Evolutionary conservation across 23 red algal species (phyloP).

Genomic region (Rhodosorus marinus): DNA sequence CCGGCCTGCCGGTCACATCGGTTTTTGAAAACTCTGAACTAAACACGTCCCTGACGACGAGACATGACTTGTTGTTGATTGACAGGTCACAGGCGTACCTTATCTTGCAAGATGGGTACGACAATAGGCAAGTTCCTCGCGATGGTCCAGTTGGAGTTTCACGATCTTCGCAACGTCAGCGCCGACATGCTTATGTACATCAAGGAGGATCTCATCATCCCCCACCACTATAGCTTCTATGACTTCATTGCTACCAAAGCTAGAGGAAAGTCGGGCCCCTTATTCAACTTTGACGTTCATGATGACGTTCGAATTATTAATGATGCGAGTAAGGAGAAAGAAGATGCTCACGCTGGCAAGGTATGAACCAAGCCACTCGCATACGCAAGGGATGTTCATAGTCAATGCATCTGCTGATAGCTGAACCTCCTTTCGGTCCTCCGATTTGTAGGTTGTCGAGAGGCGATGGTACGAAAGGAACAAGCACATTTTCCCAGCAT

Average conservation of each 20-base stretch:
- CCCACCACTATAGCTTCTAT: conserved; percentile 79
- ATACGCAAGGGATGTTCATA: no score
- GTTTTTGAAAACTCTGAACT: no score
- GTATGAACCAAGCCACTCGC: no score
- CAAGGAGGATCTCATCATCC: conserved; percentile 97
- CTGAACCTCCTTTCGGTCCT: neutral
- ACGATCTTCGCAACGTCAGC: conserved; percentile 26
- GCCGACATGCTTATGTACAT: conserved; percentile 70
- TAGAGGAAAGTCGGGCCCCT: conserved; percentile 65
- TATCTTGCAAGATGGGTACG: conserved; percentile 53
- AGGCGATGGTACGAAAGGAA: conserved; percentile 88
- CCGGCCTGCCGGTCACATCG: no score
- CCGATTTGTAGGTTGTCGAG: conserved; percentile 25
- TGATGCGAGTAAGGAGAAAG: conserved; percentile 62
- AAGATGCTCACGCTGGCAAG: conserved; percentile 75
- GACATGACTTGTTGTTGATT: no score
- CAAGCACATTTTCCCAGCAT: conserved; percentile 75
- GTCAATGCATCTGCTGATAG: neutral
- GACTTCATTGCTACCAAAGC: conserved; percentile 73
- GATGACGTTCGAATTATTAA: conserved; percentile 54
- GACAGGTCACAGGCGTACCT: conserved; percentile 49
- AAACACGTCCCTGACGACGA: no score
- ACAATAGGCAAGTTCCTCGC: conserved; percentile 67
- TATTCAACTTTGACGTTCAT: conserved; percentile 66
- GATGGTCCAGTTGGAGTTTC: conserved; percentile 42